Evolutionary conservation across 768 basidiomycete genomes (phyloP).

Genomic region (Pleurotus sapidus): DNA sequence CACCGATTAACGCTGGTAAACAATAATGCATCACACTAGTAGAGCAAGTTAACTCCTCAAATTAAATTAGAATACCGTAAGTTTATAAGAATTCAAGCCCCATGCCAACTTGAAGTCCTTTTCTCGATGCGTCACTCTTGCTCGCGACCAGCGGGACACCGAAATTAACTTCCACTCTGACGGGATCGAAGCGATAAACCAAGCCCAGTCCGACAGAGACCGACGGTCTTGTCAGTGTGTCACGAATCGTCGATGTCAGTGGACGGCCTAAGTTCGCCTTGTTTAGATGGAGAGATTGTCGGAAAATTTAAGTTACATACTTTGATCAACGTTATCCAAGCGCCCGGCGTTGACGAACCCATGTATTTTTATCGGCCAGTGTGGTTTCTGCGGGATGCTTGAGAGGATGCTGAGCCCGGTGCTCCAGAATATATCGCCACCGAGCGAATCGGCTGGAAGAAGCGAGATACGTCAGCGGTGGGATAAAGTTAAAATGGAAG

Average conservation of each 20-base stretch:
- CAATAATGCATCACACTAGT: no score
- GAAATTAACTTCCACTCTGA: constrained; percentile 86
- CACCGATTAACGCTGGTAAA: no score
- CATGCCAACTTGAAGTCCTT: constrained; percentile 79
- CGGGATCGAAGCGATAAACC: constrained; percentile 78
- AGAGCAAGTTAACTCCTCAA: no score
- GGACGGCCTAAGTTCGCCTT: constrained; percentile 26
- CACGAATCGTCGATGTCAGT: constrained; percentile 34
- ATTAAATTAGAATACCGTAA: background rate
- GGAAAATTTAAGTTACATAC: constrained; percentile 32
- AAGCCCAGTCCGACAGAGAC: constrained; percentile 81
- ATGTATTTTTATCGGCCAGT: constrained; percentile 89
- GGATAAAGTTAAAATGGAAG: constrained; percentile 1
- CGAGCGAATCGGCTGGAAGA: constrained; percentile 71
- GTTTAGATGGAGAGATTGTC: no score
- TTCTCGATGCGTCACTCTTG: constrained; percentile 60
- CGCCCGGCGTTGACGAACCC: constrained; percentile 80
- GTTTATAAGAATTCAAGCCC: constrained; percentile 72
- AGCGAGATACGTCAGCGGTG: background rate
- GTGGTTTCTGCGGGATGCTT: constrained; percentile 63
- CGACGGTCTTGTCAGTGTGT: constrained; percentile 53
- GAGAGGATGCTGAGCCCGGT: constrained; percentile 74
- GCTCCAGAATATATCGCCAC: constrained; percentile 82
- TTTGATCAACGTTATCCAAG: constrained; percentile 55
- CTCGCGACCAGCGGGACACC: constrained; percentile 77